Percentiles rank a stretch among this genome's conserved stretches.
Conservation (phyloP, 495 filamentous ascomycete species). For the Aspergillus leporis region DNA sequence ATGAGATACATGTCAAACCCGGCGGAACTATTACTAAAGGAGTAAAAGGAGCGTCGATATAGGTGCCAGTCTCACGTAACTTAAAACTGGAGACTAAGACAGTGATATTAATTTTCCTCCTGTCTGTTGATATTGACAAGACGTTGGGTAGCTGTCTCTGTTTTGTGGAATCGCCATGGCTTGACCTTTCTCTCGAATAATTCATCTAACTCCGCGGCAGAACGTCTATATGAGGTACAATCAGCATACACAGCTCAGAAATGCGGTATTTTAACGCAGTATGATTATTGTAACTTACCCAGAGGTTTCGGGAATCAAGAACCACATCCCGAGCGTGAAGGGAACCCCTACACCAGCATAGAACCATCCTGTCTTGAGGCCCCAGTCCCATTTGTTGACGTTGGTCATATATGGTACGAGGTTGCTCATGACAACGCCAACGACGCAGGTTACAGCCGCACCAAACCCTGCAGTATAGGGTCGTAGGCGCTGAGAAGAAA, state of each 20-base stretch:
- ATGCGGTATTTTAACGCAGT: background rate
- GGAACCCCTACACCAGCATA: conserved; percentile 11
- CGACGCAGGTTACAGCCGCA: conserved; percentile 9
- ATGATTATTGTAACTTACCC: background rate
- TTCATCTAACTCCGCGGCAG: conserved; percentile 13
- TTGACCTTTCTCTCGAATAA: conserved; percentile 13
- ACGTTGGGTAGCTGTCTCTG: conserved; percentile 11
- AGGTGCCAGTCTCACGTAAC: too few species aligned
- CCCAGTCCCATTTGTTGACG: conserved; percentile 15
- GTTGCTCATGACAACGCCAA: conserved; percentile 14
- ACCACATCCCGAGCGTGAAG: conserved; percentile 16
- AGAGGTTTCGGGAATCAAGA: conserved; percentile 13
- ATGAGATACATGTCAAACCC: too few species aligned
- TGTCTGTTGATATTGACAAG: background rate
- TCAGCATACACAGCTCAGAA: background rate
- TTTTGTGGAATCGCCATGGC: conserved; percentile 17
- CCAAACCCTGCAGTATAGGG: conserved; percentile 15
- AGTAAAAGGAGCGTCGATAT: too few species aligned
- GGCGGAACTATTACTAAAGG: too few species aligned
- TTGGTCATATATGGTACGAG: conserved; percentile 16
- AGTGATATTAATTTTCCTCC: background rate
- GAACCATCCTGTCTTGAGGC: conserved; percentile 17
- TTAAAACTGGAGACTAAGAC: too few species aligned
- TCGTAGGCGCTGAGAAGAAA: conserved; percentile 13
- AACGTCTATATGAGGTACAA: background rate